Percentiles rank a stretch among this genome's conserved stretches.
phyloP scores from a whole-genome alignment of 139 green algal species.

The Micractinium sp. region DNA sequence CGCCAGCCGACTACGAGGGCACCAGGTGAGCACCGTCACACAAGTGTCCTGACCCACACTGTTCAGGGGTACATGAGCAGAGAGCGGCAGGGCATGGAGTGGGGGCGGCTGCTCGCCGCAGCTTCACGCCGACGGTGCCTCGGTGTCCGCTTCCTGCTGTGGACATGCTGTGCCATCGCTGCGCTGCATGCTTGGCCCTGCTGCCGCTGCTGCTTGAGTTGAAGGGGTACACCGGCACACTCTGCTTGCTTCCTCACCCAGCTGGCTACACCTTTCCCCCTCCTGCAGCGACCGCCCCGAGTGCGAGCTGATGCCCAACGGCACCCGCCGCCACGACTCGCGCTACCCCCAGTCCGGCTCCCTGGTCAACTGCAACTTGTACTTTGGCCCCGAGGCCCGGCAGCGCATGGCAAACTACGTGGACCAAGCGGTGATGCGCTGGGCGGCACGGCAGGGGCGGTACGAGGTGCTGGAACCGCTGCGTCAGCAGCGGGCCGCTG shows the following conservation, averaged over 20 bases:
- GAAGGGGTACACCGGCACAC: too few relatives aligned
- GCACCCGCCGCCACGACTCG: neutral
- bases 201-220: too few relatives aligned
- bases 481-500: neutral
- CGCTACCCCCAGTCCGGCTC: neutral
- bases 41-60: neutral
- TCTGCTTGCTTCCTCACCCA: neutral
- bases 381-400: conserved; percentile 38
- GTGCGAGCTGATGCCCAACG: conserved; percentile 5
- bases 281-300: conserved; percentile 12
- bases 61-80: too few relatives aligned
- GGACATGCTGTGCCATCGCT: too few relatives aligned
- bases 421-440: conserved; percentile 37
- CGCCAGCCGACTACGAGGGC: neutral
- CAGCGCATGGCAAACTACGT: conserved; percentile 50
- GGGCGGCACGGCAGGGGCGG: conserved; percentile 25
- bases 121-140: neutral
- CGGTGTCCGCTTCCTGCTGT: too few relatives aligned
- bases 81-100: neutral
- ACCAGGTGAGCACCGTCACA: neutral
- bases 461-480: conserved; percentile 9
- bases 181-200: too few relatives aligned
- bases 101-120: neutral
- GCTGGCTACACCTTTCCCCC: neutral
- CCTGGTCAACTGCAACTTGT: conserved; percentile 35